Base-by-base conservation (phyloP, 106 monocot genomes). In the Dendrobium nobile region DNA sequence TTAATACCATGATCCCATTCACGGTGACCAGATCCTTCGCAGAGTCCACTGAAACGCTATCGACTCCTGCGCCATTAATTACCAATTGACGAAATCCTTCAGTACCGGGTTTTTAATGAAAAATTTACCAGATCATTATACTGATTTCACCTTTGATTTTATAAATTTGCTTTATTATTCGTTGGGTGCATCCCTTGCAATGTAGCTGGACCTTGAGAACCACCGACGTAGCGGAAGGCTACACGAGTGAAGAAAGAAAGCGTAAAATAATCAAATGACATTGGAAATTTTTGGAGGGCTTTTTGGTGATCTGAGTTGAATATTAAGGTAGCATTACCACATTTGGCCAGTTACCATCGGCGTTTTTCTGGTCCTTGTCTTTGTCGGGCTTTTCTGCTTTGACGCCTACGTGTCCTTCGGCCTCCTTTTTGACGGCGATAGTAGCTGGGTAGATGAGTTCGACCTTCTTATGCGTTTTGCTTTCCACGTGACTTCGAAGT, bases 1-100 rank as follows among this genome's bases (percentile, higher is more conserved):
- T n/a, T n/a, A n/a, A n/a, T n/a, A n/a, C 90, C 90, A 95, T 95
- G 26, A 86, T 92, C 0, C 95, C 95, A 79, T 83, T 92, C 58
- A 95, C 90, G 2, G 88, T 95, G 10, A 95, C 90, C 76, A 84
- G 85, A 41, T 90, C 86, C 83, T 90, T 90, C 75, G 67, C 33
- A 9, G 64, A 28, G 33, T 95, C 89, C 0, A 92, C 40, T 17
- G 75, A 41, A 82, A 90, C 92, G 58, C 75, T 72, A 33, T 95
- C 84, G 67, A 87, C 95, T 0, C 92, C 92, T 95, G 87, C 11
- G 1, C 43, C 33, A 70, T 16, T 3, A 37, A 37, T 37, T 16
- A 37, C 33, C 5, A 33, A 15, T 33, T 0, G 33, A 70, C 6
- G 5, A 37, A 2, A 27, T 70, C 2, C 1, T 51, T 51, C 26